Evolutionary conservation across 2,329 filamentous ascomycete genomes (phyloP).

Genomic region (Dothistroma pini): DNA sequence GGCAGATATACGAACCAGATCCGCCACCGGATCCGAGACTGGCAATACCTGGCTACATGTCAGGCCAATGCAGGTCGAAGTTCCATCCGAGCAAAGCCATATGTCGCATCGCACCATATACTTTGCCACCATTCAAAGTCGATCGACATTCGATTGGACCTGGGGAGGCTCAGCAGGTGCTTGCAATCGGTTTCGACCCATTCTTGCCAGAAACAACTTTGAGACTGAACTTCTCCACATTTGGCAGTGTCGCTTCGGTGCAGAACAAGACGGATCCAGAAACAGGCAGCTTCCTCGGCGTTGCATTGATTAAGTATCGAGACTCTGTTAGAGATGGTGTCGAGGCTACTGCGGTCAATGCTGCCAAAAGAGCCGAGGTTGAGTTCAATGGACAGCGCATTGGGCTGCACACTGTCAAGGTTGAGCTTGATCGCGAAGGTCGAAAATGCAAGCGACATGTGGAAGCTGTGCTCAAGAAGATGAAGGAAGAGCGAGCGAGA

Average conservation of each 20-base stretch:
- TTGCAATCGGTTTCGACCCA: constrained; percentile 95
- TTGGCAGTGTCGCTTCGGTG: constrained; percentile 83
- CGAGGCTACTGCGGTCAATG: constrained; percentile 67
- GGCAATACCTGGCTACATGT: constrained; percentile 59
- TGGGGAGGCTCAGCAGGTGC: constrained; percentile 82
- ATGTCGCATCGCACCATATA: constrained; percentile 69
- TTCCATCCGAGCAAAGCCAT: constrained; percentile 66
- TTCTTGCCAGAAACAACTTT: constrained; percentile 70
- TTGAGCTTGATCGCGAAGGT: constrained; percentile 87
- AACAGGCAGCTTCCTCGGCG: constrained; percentile 88
- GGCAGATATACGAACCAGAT: constrained; percentile 61
- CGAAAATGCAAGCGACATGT: constrained; percentile 75
- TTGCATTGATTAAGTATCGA: constrained; percentile 86
- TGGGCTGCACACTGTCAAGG: constrained; percentile 70
- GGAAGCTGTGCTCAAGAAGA: constrained; percentile 66
- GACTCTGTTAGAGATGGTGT: constrained; percentile 58
- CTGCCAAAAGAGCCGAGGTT: constrained; percentile 75
- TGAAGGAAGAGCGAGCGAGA: constrained; percentile 57
- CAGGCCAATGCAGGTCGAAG: constrained; percentile 45
- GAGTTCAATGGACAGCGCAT: constrained; percentile 76
- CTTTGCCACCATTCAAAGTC: constrained; percentile 74
- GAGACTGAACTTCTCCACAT: constrained; percentile 70
- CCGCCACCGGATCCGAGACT: constrained; percentile 81
- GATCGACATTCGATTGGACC: constrained; percentile 85
- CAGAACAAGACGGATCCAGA: constrained; percentile 94